phyloP scores from a whole-genome alignment of 768 basidiomycete species.

The Chlorophyllum brunneum region DNA sequence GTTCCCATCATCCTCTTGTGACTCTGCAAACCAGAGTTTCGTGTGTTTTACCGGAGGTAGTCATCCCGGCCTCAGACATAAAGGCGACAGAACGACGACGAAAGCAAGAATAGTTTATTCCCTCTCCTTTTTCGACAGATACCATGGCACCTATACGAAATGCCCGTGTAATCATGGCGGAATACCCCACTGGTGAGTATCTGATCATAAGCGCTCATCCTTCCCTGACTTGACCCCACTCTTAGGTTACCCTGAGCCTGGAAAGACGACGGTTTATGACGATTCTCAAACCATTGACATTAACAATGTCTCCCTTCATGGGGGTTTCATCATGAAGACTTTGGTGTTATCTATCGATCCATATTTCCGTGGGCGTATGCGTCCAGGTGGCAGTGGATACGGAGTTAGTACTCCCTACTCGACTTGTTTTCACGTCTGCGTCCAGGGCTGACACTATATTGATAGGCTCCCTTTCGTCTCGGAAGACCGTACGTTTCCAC shows the following conservation, averaged over 20 bases:
- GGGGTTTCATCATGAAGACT: constrained; percentile 47
- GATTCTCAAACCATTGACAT: constrained; percentile 43
- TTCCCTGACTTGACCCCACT: too few species aligned
- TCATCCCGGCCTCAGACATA: too few species aligned
- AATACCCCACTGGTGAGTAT: constrained; percentile 20
- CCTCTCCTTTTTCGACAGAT: not conserved
- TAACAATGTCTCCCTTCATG: constrained; percentile 39
- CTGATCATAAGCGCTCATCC: not conserved
- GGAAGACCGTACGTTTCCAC: constrained; percentile 32
- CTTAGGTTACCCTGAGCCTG: constrained; percentile 41
- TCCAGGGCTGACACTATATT: not conserved
- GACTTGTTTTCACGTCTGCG: too few species aligned
- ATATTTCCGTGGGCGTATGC: constrained; percentile 39
- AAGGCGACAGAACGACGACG: not conserved
- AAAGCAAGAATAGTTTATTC: not conserved
- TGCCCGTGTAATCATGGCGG: constrained; percentile 25
- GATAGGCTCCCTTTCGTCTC: constrained; percentile 14
- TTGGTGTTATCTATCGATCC: constrained; percentile 43
- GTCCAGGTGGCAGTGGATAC: constrained; percentile 25
- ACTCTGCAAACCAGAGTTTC: too few species aligned
- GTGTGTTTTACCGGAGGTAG: too few species aligned
- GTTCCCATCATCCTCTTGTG: too few species aligned
- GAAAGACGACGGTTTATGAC: constrained; percentile 44
- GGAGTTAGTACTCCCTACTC: constrained; percentile 19
- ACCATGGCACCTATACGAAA: constrained; percentile 23